Conservation (phyloP, 768 basidiomycete genomes). For the Tulasnella sp. region DNA sequence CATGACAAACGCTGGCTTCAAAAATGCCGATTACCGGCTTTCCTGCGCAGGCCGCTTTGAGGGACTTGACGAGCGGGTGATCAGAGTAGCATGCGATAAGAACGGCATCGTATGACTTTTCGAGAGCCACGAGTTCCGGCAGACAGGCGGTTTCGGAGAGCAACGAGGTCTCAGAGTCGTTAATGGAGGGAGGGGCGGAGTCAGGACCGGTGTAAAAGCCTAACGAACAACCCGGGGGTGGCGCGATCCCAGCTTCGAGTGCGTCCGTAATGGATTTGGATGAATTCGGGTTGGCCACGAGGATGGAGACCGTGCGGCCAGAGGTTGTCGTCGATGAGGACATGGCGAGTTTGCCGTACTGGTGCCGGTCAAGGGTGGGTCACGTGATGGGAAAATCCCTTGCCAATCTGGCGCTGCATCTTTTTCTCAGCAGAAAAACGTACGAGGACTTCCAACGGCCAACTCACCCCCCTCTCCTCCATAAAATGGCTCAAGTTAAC, state of each 20-base stretch:
- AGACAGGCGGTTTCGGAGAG: slow-evolving; percentile 19
- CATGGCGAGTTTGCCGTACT: no score
- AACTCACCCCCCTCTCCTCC: background rate
- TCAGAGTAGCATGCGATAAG: slow-evolving; percentile 28
- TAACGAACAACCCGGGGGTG: background rate
- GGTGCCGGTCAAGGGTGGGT: no score
- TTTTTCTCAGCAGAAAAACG: no score
- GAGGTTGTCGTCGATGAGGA: no score
- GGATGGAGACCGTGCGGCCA: no score
- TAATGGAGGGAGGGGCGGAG: slow-evolving; percentile 21
- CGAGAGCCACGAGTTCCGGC: slow-evolving; percentile 12
- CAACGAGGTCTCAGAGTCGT: slow-evolving; percentile 20
- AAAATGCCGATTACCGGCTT: slow-evolving; percentile 28
- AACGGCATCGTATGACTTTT: slow-evolving; percentile 9
- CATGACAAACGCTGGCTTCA: slow-evolving; percentile 27
- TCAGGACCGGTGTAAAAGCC: slow-evolving; percentile 21
- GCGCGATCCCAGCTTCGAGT: slow-evolving; percentile 18
- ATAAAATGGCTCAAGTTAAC: no score
- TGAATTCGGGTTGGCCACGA: slow-evolving; percentile 30
- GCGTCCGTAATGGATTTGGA: slow-evolving; percentile 26
- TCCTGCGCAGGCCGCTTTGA: slow-evolving; percentile 19
- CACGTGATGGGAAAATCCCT: no score
- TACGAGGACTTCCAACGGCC: background rate
- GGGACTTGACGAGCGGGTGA: slow-evolving; percentile 26
- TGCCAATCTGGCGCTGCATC: no score